Evolutionary conservation across 2,329 filamentous ascomycete genomes (phyloP), one percentile per base, ranked within the genome.

Genomic region (Diaporthe velutina): DNA sequence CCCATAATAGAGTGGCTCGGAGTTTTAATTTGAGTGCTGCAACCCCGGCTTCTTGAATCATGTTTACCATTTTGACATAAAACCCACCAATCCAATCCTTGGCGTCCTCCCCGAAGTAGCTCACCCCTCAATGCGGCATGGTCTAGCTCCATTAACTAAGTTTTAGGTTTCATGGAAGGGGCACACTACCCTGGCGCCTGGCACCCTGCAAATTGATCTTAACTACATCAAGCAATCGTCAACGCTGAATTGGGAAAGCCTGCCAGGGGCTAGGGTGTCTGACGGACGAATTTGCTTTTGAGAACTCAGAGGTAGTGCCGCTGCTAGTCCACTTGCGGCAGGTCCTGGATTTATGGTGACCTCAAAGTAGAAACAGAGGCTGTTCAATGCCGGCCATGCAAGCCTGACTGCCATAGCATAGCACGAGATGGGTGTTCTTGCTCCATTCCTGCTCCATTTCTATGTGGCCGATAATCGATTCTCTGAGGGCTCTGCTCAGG

Each of bases 11-110:
- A 58, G n/a, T 58, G 22, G 55, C 55, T 58, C 55, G 10, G 15
- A n/a, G 9, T 8, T 58, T 58, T 38, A 38, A 58, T 38, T 38
- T 58, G 33, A 19, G 17, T 58, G 55, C 22, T 58, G 55, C 55
- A 58, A 38, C 55, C 55, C 33, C 30, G 33, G 33, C 28, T n/a
- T n/a, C 30, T 38, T 22, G 22, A 35, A 58, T 28, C 54, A 55
- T 28, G 54, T 33, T 30, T 8, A 7, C 54, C 54, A 8, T 55
- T 55, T 22, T 8, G 19, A 55, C 19, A 17, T 33, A 58, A 58
- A 58, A 58, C 55, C 55, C 55, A 58, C 55, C 55, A 58, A 57
- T 57, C 54, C 54, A 57, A 58, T 38, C 55, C 55, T 58, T 58
- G 55, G 55, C 55, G 15, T n/a, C 10, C 33, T n/a, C 22, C 33